These are phyloP conservation scores for Pythium vanterpoolii DNA, from an alignment of 352 stramenopile species.

Conservation along the genomic window DNA sequence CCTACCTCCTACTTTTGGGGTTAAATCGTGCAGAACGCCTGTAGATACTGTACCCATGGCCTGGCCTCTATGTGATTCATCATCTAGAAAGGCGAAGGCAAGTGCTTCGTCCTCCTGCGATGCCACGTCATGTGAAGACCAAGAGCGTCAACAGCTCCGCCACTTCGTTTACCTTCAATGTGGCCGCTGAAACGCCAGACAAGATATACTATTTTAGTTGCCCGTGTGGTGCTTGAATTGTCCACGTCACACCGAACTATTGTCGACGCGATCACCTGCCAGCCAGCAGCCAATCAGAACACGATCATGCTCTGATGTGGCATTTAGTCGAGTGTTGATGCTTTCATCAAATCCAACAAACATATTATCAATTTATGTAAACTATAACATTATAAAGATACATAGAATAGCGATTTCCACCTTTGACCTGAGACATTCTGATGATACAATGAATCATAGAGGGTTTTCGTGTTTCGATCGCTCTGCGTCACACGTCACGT, in stretches of 20 bases:
- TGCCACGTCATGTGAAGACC: neutral
- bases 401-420: neutral
- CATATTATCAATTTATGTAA: neutral
- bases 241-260: neutral
- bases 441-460: neutral
- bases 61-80: no score
- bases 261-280: neutral
- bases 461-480: neutral
- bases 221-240: neutral
- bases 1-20: no score
- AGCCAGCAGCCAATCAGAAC: constrained; percentile 12
- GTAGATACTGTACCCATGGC: no score
- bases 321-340: neutral
- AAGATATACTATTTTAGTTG: neutral
- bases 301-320: constrained; percentile 5
- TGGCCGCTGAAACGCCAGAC: neutral
- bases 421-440: neutral
- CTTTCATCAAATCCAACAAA: constrained; percentile 1
- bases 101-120: no score
- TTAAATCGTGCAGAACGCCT: no score
- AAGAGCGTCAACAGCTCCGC: neutral
- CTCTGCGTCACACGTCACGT: no score
- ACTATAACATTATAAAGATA: neutral
- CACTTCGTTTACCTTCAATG: constrained; percentile 1
- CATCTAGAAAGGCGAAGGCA: no score